Base-by-base conservation (phyloP, 2,329 filamentous ascomycete genomes). In the Fusarium piperis region DNA sequence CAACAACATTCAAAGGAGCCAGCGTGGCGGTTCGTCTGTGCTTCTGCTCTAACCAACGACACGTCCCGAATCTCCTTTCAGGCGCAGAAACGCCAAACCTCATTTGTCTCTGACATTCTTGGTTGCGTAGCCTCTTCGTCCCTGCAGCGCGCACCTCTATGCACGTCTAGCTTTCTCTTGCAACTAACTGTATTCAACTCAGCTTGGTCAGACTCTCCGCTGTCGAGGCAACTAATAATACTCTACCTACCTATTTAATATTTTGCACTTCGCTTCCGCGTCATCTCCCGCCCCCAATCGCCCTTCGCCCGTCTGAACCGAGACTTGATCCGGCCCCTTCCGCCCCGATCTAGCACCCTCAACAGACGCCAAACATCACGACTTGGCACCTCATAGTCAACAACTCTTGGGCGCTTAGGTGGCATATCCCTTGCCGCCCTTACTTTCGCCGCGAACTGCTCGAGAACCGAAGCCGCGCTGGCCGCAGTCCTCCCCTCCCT, bases 391-490 rank as follows among this genome's bases (percentile, higher is more conserved):
- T 60, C 52, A 39, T 15, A 46, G 56, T 55, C 57, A 55, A 28
- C 59, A 59, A 64, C 56, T 46, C 35, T 26, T 48, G 48, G 66
- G 59, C 59, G 66, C 39, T 62, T 53, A 70, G 52, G 62, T 59
- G 38, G 62, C 53, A 66, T 60, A 51, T 32, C 58, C 23, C 28
- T 52, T 39, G 39, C 41, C 58, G 23, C 62, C 52, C 35, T 41
- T 53, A n/a, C 44, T 36, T 36, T 23, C 51, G 35, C 51, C 35
- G 39, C 46, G 44, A 28, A 38, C 41, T 41, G 41, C 62, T 68
- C 66, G 72, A 76, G 65, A 75, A 64, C 51, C 67, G 62, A 77
- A 77, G 53, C 73, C 74, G 79, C 79, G 81, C 79, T 79, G 81
- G 80, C 77, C 79, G 80, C 80, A 74, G 44, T 78, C 71, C 41